Evolutionary conservation across 179 eudicot species (phyloP), one percentile per base, ranked within the genome.

Genomic region (Nepenthes alata): DNA sequence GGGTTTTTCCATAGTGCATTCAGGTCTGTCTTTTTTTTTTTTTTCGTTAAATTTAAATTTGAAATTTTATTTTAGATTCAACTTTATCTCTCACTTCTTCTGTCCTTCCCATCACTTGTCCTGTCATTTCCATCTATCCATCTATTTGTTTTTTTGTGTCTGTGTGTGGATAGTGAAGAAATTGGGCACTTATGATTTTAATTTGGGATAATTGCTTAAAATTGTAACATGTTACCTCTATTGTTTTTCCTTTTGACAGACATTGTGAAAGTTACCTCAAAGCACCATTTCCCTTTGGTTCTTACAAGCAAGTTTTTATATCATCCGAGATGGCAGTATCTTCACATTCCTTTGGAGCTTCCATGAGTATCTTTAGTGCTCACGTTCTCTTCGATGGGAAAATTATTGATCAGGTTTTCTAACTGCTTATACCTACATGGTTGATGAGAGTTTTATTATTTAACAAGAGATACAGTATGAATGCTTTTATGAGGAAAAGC

Each of bases 271-370:
- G 75, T 47, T 89, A 87, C 70, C 97, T 93, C 58, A 80, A 80
- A 64, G 75, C 81, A 47, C 63, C 78, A 58, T 93, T 89, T 75
- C 98, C 98, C 60, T 93, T 93, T 76, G 95, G 95, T 58, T 87
- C 96, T 34, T 93, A 93, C 77, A 78, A 77, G 68, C 98, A 93
- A 83, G 89, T 93, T 64, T 93, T 89, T 75, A 80, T 93, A 66
- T 68, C 86, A 70, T 93, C 98, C 58, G 94, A 87, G 78, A 89
- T 82, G 87, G 81, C 89, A 61, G 56, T 87, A 67, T 86, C 98
- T 62, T 81, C 90, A 2, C 68, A 72, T 59, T 85, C 82, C 69
- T 61, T 79, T 72, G 98, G 98, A 63, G 96, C 95, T 57, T 89
- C 98, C 12, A 72, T 85, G 80, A 72, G 83, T 65, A 77, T 93